phyloP scores from a whole-genome alignment of 208 protist genomes.

The Wallacemonas collosoma region DNA sequence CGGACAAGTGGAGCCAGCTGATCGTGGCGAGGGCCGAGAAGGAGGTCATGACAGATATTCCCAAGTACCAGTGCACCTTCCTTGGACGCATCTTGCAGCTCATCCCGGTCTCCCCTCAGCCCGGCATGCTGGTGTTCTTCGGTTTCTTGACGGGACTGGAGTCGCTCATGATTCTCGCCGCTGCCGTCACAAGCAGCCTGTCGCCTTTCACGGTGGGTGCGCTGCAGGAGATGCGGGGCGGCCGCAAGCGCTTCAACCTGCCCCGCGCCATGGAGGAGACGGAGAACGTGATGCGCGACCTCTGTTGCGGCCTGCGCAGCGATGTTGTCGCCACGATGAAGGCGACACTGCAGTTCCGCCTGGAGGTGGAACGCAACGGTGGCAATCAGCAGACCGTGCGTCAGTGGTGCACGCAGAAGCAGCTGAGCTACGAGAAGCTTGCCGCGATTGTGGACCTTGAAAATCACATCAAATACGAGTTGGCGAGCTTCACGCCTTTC shows the following conservation, averaged over 20 bases:
- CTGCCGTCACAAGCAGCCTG: slow-evolving; percentile 61
- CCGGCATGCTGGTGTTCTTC: slow-evolving; percentile 72
- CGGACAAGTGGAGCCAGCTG: slow-evolving; percentile 29
- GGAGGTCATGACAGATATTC: slow-evolving; percentile 34
- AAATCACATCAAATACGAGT: slow-evolving; percentile 75
- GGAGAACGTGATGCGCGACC: slow-evolving; percentile 71
- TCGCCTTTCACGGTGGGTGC: slow-evolving; percentile 59
- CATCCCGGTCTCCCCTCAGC: slow-evolving; percentile 64
- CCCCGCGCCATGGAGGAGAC: slow-evolving; percentile 77
- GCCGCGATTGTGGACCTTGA: slow-evolving; percentile 65
- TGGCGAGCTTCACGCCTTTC: slow-evolving; percentile 61
- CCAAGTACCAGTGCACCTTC: slow-evolving; percentile 62
- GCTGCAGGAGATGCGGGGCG: slow-evolving; percentile 19
- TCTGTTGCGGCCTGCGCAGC: slow-evolving; percentile 60
- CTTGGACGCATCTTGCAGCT: slow-evolving; percentile 72
- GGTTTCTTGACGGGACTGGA: slow-evolving; percentile 70
- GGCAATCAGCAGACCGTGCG: slow-evolving; percentile 49
- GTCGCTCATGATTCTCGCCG: slow-evolving; percentile 71
- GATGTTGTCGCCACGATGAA: slow-evolving; percentile 68
- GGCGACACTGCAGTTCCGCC: slow-evolving; percentile 61
- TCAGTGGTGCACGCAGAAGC: slow-evolving; percentile 62
- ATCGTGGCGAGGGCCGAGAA: slow-evolving; percentile 27
- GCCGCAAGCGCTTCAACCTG: slow-evolving; percentile 42
- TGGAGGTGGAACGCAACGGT: slow-evolving; percentile 35
- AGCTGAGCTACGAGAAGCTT: slow-evolving; percentile 67